phyloP scores from a whole-genome alignment of 2,329 filamentous ascomycete species.

The Immersiporthe knoxdaviesiana region DNA sequence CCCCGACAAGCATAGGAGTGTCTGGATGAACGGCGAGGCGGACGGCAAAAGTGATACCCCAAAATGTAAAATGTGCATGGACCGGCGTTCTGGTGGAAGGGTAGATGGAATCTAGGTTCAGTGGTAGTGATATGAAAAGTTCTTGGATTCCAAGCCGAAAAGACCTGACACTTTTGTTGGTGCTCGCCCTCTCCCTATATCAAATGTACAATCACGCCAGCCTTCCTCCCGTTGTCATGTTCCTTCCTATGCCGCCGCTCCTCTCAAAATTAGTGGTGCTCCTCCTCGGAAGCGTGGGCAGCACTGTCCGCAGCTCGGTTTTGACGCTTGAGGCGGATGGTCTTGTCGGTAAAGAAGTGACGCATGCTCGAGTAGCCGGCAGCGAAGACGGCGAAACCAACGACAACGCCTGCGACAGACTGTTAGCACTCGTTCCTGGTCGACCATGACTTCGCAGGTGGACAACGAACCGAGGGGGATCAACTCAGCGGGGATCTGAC shows the following conservation, averaged over 20 bases:
- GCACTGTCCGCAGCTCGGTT: conserved; percentile 51
- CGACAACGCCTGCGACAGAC: conserved; percentile 71
- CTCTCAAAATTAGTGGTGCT: conserved; percentile 41
- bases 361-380: conserved; percentile 79
- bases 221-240: conserved; percentile 26
- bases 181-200: conserved; percentile 24
- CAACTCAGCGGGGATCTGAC: conserved; percentile 91
- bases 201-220: conserved; percentile 29
- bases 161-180: conserved; percentile 20
- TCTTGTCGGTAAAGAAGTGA: conserved; percentile 90
- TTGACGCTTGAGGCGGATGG: conserved; percentile 82
- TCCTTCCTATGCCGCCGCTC: conserved; percentile 25
- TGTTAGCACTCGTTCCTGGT: conserved; percentile 34
- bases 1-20: conserved; percentile 67
- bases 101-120: conserved; percentile 28
- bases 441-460: conserved; percentile 30
- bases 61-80: conserved; percentile 43
- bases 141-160: conserved; percentile 20
- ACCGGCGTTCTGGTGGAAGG: conserved; percentile 46
- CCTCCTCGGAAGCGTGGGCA: conserved; percentile 37
- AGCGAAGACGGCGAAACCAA: conserved; percentile 80
- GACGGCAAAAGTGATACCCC: conserved; percentile 25
- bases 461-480: conserved; percentile 85
- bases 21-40: conserved; percentile 42
- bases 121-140: conserved; percentile 29